Percentiles rank a stretch among this genome's conserved stretches.
Conservation (phyloP, 2,329 filamentous ascomycete species). For the Phaeoacremonium minimum region DNA sequence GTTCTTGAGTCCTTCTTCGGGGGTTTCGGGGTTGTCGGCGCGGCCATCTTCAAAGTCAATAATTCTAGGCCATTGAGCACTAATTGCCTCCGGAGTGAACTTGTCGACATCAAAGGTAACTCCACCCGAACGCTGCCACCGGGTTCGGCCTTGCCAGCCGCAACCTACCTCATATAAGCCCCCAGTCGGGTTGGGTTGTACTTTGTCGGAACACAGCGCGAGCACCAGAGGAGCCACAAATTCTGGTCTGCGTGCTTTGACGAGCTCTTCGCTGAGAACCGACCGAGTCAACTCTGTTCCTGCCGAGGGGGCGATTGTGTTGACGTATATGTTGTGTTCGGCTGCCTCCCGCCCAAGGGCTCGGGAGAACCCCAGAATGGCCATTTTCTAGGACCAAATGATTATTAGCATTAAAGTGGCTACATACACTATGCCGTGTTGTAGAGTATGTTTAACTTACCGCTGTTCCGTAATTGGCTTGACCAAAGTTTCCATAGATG, state of each 20-base stretch:
- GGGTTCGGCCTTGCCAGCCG: constrained; percentile 86
- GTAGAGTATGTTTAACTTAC: no score
- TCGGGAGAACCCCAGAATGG: constrained; percentile 92
- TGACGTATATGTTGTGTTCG: constrained; percentile 98
- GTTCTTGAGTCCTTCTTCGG: constrained; percentile 72
- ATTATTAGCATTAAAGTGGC: neutral
- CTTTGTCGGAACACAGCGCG: constrained; percentile 78
- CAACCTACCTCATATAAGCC: constrained; percentile 92
- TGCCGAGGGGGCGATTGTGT: constrained; percentile 96
- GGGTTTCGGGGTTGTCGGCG: constrained; percentile 79
- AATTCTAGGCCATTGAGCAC: constrained; percentile 72
- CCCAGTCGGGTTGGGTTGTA: constrained; percentile 78
- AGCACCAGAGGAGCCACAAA: constrained; percentile 94
- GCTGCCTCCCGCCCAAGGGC: constrained; percentile 87
- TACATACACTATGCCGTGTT: no score
- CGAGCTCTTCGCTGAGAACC: constrained; percentile 93
- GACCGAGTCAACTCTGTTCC: constrained; percentile 93
- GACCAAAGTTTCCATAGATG: constrained; percentile 98
- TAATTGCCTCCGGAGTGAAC: constrained; percentile 77
- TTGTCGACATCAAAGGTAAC: constrained; percentile 88
- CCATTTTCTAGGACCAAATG: constrained; percentile 62
- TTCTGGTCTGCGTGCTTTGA: constrained; percentile 98
- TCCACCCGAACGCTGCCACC: constrained; percentile 90
- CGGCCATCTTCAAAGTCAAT: constrained; percentile 80
- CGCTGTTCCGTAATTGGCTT: constrained; percentile 93